Conservation (phyloP, 345 rosid species). For the Eucalyptus coolabah region DNA sequence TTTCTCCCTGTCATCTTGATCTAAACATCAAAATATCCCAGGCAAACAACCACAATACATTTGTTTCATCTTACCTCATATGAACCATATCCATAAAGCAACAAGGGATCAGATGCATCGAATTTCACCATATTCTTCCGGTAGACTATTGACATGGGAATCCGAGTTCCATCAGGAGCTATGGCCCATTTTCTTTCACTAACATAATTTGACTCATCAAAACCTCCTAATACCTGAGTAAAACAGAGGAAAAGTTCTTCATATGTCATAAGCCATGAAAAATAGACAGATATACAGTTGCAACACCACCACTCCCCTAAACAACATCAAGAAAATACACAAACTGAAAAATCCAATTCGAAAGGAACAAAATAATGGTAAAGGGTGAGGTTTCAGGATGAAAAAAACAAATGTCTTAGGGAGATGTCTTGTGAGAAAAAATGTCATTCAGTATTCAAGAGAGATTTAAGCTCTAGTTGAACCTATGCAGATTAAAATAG, state of each 20-base stretch:
- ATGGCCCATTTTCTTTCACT: slow-evolving; percentile 86
- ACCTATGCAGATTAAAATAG: background rate
- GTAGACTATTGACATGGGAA: slow-evolving; percentile 78
- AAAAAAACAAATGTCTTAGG: background rate
- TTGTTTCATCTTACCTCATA: slow-evolving; percentile 59
- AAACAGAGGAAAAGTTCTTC: background rate
- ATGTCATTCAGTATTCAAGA: background rate
- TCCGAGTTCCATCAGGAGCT: slow-evolving; percentile 74
- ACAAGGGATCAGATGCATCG: slow-evolving; percentile 70
- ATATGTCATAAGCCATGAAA: background rate
- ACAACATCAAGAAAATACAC: background rate
- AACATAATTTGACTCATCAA: slow-evolving; percentile 67
- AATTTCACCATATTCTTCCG: slow-evolving; percentile 62
- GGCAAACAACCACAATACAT: background rate
- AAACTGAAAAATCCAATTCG: background rate
- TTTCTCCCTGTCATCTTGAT: background rate
- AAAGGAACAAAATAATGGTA: background rate
- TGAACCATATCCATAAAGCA: slow-evolving; percentile 93
- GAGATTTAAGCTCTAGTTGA: background rate
- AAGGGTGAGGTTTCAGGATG: background rate
- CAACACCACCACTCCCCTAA: background rate
- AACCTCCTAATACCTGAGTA: slow-evolving; percentile 77
- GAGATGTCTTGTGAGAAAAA: background rate
- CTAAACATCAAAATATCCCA: background rate
- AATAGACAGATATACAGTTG: background rate